Evolutionary conservation across 306 rosid genomes (phyloP), one percentile per base, ranked within the genome.

Genomic region (Begonia peltatifolia): DNA sequence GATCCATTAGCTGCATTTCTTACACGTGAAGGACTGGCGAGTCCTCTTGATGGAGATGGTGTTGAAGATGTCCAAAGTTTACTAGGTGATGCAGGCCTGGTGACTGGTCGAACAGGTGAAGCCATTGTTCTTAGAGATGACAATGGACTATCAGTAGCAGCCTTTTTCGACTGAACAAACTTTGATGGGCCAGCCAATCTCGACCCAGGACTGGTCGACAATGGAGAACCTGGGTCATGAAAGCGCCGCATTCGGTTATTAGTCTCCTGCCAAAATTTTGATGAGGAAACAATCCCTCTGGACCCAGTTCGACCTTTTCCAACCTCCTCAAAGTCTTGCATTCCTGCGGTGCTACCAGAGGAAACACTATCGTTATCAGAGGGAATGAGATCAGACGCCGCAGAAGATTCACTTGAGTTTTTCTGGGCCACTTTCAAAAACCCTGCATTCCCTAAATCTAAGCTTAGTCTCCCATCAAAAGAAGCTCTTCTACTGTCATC

Each of bases 341-440:
- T 75, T 9, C 94, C 97, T 15, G 97, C 79, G 62, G 94, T 92
- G 62, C 99, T 87, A 50, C 96, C 94, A 12, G 99, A 87, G 43
- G 99, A 92, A 44, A 81, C 94, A 60, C 99, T 92, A 60, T 92
- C 99, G 10, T 94, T 83, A 68, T 92, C 99, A 65, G 96, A 92
- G 48, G 95, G 82, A 47, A 86, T 79, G 57, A 84, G 84, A 84
- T 84, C 95, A 76, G 81, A 77, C 12, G 79, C 78, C 74, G 69
- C 60, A 11, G 80, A 63, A 55, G 89, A 67, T 38, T 82, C 79
- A 14, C 58, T 66, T 12, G 79, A 68, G 72, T 50, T 76, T 55
- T 57, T 70, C 52, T 57, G 66, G 68, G 55, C 59, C 53, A 15
- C 58, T 62, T 75, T 85, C 56, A 74, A 63, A 60, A 69, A 63